These are phyloP conservation scores for Rhodamnia rubescens DNA, from an alignment of 345 rosid species.

Conservation along the genomic window DNA sequence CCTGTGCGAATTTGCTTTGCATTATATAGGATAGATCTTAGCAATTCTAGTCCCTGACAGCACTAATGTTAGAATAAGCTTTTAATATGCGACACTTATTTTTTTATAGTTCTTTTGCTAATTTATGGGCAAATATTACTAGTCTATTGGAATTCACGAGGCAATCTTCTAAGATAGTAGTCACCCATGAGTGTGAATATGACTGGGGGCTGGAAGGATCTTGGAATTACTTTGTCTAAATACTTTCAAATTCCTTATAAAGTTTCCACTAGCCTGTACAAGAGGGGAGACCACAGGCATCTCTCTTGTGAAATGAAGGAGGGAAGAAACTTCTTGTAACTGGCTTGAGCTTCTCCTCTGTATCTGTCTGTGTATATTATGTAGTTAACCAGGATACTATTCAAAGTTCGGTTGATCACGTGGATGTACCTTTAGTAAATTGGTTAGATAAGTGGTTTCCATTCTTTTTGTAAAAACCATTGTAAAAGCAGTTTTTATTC, in stretches of 20 bases:
- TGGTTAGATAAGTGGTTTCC: neutral
- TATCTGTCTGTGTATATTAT: neutral
- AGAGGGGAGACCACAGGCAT: neutral
- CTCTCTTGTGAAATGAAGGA: neutral
- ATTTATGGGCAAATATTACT: neutral
- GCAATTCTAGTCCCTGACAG: neutral
- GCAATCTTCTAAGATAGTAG: neutral
- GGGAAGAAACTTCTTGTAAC: neutral
- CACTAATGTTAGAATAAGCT: neutral
- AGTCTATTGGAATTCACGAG: neutral
- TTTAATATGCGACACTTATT: neutral
- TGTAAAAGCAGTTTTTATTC: neutral
- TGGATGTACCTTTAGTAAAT: neutral
- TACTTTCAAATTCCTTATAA: neutral
- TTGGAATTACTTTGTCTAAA: neutral
- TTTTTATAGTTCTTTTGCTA: neutral
- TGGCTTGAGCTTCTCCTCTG: neutral
- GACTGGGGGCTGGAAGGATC: neutral
- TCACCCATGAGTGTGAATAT: neutral
- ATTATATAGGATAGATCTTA: neutral
- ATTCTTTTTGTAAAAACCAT: neutral
- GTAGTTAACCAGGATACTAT: neutral
- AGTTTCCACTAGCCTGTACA: neutral
- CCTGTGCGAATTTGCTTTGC: neutral
- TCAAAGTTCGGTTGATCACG: neutral